Conservation (phyloP, 2,329 filamentous ascomycete genomes). For the Alternaria angustiovoidea region DNA sequence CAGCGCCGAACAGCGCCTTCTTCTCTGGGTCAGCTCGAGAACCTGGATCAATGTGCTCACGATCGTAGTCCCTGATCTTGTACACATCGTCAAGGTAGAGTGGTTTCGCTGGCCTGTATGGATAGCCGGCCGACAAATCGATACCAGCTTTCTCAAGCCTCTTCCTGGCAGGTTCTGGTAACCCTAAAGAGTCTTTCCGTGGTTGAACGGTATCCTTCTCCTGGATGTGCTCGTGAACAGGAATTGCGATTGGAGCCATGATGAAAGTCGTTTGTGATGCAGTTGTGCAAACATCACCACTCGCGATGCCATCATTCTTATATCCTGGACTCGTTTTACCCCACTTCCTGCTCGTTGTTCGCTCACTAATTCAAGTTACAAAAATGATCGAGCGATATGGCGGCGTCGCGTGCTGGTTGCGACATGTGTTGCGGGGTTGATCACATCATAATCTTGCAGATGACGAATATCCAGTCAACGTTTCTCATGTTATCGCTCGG, state of each 20-base stretch:
- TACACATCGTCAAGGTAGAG: slow-evolving; percentile 75
- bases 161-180: slow-evolving; percentile 65
- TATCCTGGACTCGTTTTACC: slow-evolving; percentile 13
- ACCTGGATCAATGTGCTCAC: slow-evolving; percentile 45
- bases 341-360: slow-evolving; percentile 6
- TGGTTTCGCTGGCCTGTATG: slow-evolving; percentile 72
- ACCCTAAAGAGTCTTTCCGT: slow-evolving; percentile 68
- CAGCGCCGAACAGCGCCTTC: slow-evolving; percentile 45
- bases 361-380: slow-evolving; percentile 25
- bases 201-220: slow-evolving; percentile 67
- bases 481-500: slow-evolving; percentile 31
- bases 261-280: slow-evolving; percentile 15
- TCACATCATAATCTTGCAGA: slow-evolving; percentile 45
- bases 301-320: slow-evolving; percentile 18
- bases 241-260: slow-evolving; percentile 68
- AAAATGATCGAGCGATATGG: background rate
- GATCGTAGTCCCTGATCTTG: slow-evolving; percentile 64
- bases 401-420: slow-evolving; percentile 14
- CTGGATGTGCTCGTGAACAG: slow-evolving; percentile 57
- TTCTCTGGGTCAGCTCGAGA: slow-evolving; percentile 63
- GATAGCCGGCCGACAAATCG: slow-evolving; percentile 74
- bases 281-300: background rate
- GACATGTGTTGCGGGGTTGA: slow-evolving; percentile 45
- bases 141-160: slow-evolving; percentile 73
- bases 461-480: slow-evolving; percentile 42